Base-by-base conservation (phyloP, 345 rosid species). In the Cardamine resedifolia region DNA sequence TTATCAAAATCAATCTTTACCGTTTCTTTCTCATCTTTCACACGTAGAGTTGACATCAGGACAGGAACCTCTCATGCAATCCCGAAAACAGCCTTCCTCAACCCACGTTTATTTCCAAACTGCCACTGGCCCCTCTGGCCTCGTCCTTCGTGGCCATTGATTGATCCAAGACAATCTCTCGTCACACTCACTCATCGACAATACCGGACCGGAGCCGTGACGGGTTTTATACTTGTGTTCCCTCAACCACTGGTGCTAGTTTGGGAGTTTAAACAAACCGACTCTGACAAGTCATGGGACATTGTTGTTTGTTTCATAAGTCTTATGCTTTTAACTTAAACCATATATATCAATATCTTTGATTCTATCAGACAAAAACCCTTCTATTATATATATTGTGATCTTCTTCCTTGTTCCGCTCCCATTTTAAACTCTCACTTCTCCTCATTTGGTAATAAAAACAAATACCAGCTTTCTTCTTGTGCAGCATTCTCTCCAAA, bases 1-100 rank as follows among this genome's bases (percentile, higher is more conserved):
- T 55, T n/a, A 41, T 43, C 47, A 43, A 43, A 15, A 43, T n/a
- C 47, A 43, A 43, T 15, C 47, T 39, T 39, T 39, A 39, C 16
- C 45, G 45, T 39, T 36, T 39, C 45, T 41, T 41, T 41, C 45
- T 36, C 41, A 36, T 38, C 61, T 58, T 34, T 76, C 76, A 41
- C 77, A 77, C 80, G 81, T 68, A 76, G 86, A 68, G 88, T 87
- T 83, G 80, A 82, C 88, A 73, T 81, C 87, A 78, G 74, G 66
- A 77, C 33, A 48, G 65, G 50, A 76, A 63, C 74, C 21, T 55
- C 44, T 53, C 68, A 11, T 30, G 23, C 39, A 23, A 28, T 50
- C 21, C 62, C 80, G 48, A 38, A 70, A 58, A 39, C 19, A 77
- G 76, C 80, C 72, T 77, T 12, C 0, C 0, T 20, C 2, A 6